Evolutionary conservation across 2,329 filamentous ascomycete species (phyloP).

Genomic region (Aureobasidium sp.): DNA sequence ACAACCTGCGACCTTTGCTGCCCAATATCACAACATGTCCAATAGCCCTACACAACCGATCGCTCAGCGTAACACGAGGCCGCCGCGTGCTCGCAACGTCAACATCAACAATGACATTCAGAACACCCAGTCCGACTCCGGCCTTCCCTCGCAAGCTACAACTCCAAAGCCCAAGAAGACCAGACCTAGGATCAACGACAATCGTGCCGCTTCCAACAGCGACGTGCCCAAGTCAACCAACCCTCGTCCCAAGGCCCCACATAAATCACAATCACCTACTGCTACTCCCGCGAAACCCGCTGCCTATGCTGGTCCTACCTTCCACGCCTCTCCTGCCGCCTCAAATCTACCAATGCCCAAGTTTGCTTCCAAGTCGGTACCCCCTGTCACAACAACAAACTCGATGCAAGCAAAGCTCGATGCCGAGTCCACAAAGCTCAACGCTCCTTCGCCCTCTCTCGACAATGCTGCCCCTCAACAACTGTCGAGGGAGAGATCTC

Average conservation of each 20-base stretch:
- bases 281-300: slow-evolving; percentile 48
- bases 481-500: slow-evolving; percentile 66
- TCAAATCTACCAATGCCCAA: slow-evolving; percentile 92
- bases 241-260: slow-evolving; percentile 24
- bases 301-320: slow-evolving; percentile 92
- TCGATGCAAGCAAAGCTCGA: slow-evolving; percentile 49
- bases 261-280: slow-evolving; percentile 27
- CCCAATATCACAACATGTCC: slow-evolving; percentile 16
- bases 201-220: slow-evolving; percentile 22
- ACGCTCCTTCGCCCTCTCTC: slow-evolving; percentile 18
- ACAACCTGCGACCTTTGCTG: slow-evolving; percentile 2
- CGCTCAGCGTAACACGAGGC: slow-evolving; percentile 16
- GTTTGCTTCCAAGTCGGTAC: slow-evolving; percentile 82
- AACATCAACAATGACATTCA: slow-evolving; percentile 10
- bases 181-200: slow-evolving; percentile 20
- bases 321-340: slow-evolving; percentile 93
- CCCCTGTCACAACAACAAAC: slow-evolving; percentile 63
- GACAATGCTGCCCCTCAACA: neutral
- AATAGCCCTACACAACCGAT: slow-evolving; percentile 20
- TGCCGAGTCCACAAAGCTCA: slow-evolving; percentile 32
- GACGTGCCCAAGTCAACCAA: slow-evolving; percentile 12
- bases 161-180: slow-evolving; percentile 24
- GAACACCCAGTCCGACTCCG: slow-evolving; percentile 25
- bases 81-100: slow-evolving; percentile 15
- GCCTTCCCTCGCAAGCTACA: slow-evolving; percentile 18